Base-by-base conservation (phyloP, 2,329 filamentous ascomycete species). In the Claviceps lovelessii region DNA sequence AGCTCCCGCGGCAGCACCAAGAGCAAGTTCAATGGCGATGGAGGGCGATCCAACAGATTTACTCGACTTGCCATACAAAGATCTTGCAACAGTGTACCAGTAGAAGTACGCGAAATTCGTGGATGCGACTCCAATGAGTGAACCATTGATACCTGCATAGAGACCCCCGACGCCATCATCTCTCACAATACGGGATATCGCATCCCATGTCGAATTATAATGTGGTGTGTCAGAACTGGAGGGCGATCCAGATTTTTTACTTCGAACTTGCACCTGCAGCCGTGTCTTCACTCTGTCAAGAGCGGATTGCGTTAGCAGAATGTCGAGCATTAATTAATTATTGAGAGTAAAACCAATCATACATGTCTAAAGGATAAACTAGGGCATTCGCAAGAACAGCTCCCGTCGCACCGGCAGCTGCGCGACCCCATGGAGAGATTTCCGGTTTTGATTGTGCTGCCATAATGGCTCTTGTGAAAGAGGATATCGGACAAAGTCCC, bases 51-150 rank as follows among this genome's bases (percentile, higher is more conserved):
- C 65, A 6, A 67, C 62, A 4, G 67, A 67, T 61, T 78, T 79
- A 58, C 77, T 68, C 45, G 80, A 73, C 60, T 79, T 79, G 61
- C 88, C 71, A 68, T 97, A 97, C 23, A 95, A 70, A 17, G 82
- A 82, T 59, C 93, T 83, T 37, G 96, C 88, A 33, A 93, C 73
- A 5, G 89, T 91, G 69, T 97, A 97, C 90, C 91, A 97, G 74
- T 98, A 98, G 69, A 98, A 98, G 73, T 98, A 98, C 64, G 93
- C 93, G 68, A 98, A 98, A 71, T 98, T 98, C 53, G 91, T 97
- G 31, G 90, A 96, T 1, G 90, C 91, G 41, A 98, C 93, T 54
- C 93, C 93, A 52, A 97, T 73, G 19, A 98, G 76, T 5, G 90
- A 83, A 52, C 91, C 90, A 57, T 82, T 78, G 68, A 98, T 90